Conservation (phyloP, 2,329 filamentous ascomycete genomes). For the Coleophoma eucalyptorum region DNA sequence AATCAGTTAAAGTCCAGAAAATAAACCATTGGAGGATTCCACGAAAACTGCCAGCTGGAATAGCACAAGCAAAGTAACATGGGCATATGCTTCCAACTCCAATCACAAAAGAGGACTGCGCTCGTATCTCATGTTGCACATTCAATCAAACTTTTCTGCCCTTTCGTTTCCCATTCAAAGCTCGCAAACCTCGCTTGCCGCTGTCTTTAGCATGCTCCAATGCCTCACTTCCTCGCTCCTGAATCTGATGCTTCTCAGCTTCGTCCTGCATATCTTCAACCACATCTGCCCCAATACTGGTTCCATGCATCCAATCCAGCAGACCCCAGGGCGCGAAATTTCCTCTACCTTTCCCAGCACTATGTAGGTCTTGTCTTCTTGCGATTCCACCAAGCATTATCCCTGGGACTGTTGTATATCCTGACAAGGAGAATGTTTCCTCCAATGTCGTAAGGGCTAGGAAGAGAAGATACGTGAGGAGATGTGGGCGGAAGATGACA, state of each 20-base stretch:
- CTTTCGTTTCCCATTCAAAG: slow-evolving; percentile 19
- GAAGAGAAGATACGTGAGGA: slow-evolving; percentile 69
- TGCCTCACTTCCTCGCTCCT: slow-evolving; percentile 33
- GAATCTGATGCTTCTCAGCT: slow-evolving; percentile 49
- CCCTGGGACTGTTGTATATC: slow-evolving; percentile 56
- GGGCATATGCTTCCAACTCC: too few species aligned
- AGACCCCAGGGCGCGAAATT: slow-evolving; percentile 62
- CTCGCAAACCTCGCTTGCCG: slow-evolving; percentile 29
- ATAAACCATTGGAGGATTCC: too few species aligned
- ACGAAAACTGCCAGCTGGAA: too few species aligned
- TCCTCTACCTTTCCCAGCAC: slow-evolving; percentile 48
- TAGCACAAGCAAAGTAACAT: too few species aligned
- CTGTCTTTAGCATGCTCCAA: slow-evolving; percentile 27
- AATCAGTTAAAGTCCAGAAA: too few species aligned
- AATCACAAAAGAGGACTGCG: too few species aligned
- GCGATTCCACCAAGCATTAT: slow-evolving; percentile 50
- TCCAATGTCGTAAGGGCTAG: slow-evolving; percentile 60
- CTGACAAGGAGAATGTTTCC: slow-evolving; percentile 63
- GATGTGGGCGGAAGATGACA: slow-evolving; percentile 61
- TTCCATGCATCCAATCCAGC: slow-evolving; percentile 58
- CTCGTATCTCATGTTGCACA: neutral
- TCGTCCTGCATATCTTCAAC: slow-evolving; percentile 50
- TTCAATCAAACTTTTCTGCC: slow-evolving; percentile 3
- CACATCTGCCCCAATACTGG: slow-evolving; percentile 48
- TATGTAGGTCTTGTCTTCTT: slow-evolving; percentile 49